Evolutionary conservation across 2,329 filamentous ascomycete genomes (phyloP), one percentile per base, ranked within the genome.

Genomic region (Cercospora sojina): DNA sequence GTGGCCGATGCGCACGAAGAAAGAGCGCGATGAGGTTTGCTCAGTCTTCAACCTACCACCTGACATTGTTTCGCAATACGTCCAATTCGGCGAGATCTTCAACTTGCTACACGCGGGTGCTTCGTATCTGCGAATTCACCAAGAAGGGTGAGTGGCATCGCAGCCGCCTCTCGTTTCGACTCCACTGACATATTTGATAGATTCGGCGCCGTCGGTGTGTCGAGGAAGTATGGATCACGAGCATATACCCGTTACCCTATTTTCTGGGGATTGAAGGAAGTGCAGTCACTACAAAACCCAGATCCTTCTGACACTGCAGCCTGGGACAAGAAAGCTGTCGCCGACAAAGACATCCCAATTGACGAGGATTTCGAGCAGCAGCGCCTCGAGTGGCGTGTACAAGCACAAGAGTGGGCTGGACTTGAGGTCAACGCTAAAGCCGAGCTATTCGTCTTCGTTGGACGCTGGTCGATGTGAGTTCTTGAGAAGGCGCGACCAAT

Each of bases 381-480:
- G 47, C 78, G 87, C 70, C 81, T 77, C 3, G 82, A 83, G 5
- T 76, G 87, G 20, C 83, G 84, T 62, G 80, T 81, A 7, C 85
- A 89, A 74, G 86, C 87, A n/a, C 87, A 90, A 71, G 84, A 87
- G 77, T 90, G 87, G 87, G 87, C 87, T 41, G 86, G 86, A 5
- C 80, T 90, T 3, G 80, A 87, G 0, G 80, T 85, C 57, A 82
- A 87, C 69, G 83, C 87, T 1, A 80, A 85, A 23, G 87, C 87
- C 2, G 86, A 90, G 65, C 80, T 90, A 4, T 83, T 89, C 69
- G 87, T 89, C 7, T 90, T 90, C 69, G 87, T 90, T 43, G 87
- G 87, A 66, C 83, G 87, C 68, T 90, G 87, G 87, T 87, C 84
- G 12, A 84, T 87, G 81, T 66, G 57, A 66, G 64, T 59, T 20